phyloP scores from a whole-genome alignment of 2,329 filamentous ascomycete species.

The Trichoderma semiorbis region DNA sequence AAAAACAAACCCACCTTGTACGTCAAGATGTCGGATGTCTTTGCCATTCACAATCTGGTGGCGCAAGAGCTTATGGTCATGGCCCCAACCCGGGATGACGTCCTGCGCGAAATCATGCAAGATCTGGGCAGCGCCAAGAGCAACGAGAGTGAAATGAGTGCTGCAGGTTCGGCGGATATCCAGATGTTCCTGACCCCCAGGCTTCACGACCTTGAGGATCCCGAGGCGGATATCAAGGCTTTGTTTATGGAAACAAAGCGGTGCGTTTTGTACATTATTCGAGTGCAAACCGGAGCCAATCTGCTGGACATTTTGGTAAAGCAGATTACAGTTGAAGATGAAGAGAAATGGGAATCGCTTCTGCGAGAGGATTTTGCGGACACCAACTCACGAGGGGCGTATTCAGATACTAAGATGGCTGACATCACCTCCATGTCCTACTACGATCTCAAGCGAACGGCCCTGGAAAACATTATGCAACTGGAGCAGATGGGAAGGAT shows the following conservation, averaged over 20 bases:
- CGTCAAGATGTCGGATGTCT: conserved; percentile 97
- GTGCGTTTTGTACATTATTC: conserved; percentile 95
- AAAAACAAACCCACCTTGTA: conserved; percentile 97
- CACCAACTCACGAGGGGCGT: conserved; percentile 73
- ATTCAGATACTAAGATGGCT: conserved; percentile 82
- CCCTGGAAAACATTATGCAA: conserved; percentile 87
- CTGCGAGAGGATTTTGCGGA: conserved; percentile 74
- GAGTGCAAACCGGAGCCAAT: conserved; percentile 85
- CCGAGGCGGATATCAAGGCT: conserved; percentile 85
- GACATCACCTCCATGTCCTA: conserved; percentile 90
- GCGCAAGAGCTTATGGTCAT: conserved; percentile 73
- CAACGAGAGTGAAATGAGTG: conserved; percentile 90
- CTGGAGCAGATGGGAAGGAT: conserved; percentile 86
- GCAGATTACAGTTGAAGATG: conserved; percentile 81
- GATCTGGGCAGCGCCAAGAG: conserved; percentile 94
- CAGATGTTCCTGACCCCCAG: conserved; percentile 87
- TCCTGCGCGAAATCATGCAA: conserved; percentile 84
- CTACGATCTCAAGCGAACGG: conserved; percentile 85
- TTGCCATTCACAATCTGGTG: conserved; percentile 88
- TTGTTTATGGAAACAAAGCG: conserved; percentile 98
- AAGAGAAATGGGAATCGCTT: conserved; percentile 79
- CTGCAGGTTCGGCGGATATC: conserved; percentile 82
- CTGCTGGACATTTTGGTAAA: conserved; percentile 95
- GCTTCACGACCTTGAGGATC: conserved; percentile 85
- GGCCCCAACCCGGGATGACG: conserved; percentile 78